phyloP scores from a whole-genome alignment of 345 rosid genomes.

The Brassica carinata region DNA sequence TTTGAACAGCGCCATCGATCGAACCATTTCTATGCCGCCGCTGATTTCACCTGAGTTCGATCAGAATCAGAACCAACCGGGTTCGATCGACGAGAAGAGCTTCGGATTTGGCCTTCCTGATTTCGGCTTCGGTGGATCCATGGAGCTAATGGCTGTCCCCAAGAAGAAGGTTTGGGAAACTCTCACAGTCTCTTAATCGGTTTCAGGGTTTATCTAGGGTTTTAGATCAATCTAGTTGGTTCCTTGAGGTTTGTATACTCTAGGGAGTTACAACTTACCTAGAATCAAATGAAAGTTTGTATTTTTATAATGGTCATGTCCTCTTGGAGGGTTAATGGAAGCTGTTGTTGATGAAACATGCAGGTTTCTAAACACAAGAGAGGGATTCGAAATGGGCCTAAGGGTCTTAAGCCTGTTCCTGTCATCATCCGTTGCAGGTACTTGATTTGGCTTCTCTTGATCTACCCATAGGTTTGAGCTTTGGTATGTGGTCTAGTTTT shows the following conservation, averaged over 20 bases:
- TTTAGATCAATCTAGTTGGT: slow-evolving; percentile 3
- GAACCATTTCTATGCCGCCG: slow-evolving; percentile 35
- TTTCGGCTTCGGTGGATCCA: slow-evolving; percentile 53
- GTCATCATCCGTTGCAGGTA: slow-evolving; percentile 92
- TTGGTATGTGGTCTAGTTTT: background rate
- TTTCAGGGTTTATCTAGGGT: background rate
- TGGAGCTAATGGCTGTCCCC: slow-evolving; percentile 97
- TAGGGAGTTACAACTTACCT: background rate
- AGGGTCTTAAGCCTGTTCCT: slow-evolving; percentile 84
- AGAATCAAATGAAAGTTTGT: slow-evolving; percentile 11
- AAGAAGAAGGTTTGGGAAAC: slow-evolving; percentile 57
- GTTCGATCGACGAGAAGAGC: slow-evolving; percentile 29
- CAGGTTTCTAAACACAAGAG: slow-evolving; percentile 75
- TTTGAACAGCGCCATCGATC: slow-evolving; percentile 39
- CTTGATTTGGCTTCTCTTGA: slow-evolving; percentile 17
- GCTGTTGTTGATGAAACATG: slow-evolving; percentile 11
- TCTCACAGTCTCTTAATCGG: slow-evolving; percentile 8
- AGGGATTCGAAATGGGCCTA: slow-evolving; percentile 71
- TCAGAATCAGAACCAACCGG: slow-evolving; percentile 36
- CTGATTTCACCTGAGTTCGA: slow-evolving; percentile 24
- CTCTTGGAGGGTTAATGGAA: background rate
- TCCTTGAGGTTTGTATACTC: background rate
- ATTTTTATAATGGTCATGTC: background rate
- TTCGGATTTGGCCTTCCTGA: slow-evolving; percentile 46
- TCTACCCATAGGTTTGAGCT: background rate